These are phyloP conservation scores for Brachypodium distachyon DNA, from an alignment of 202 grass and related monocot genomes.

Conservation along the genomic window DNA sequence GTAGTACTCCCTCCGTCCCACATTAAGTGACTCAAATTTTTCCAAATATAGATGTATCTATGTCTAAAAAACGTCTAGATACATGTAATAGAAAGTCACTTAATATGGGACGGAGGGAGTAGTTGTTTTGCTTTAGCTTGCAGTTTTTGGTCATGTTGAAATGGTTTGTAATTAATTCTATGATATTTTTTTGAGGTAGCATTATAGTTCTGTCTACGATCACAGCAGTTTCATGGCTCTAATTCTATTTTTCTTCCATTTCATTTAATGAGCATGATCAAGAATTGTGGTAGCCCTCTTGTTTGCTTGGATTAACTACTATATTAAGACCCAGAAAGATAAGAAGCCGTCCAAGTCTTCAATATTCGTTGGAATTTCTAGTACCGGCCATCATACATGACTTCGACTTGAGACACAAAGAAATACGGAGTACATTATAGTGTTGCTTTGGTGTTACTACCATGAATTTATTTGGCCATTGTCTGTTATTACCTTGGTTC, in stretches of 20 bases:
- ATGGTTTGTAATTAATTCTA: not conserved
- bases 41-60: too few species aligned
- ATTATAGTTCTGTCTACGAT: not conserved
- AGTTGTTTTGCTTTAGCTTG: not conserved
- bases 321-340: not conserved
- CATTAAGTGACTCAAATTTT: too few species aligned
- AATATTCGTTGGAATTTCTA: not conserved
- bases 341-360: not conserved
- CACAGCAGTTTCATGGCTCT: not conserved
- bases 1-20: too few species aligned
- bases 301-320: not conserved
- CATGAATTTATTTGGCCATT: not conserved
- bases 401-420: not conserved
- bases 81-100: too few species aligned
- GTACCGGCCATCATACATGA: not conserved
- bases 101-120: too few species aligned
- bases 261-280: not conserved
- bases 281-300: not conserved
- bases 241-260: not conserved
- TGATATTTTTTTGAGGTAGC: not conserved
- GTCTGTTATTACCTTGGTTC: not conserved
- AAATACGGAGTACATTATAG: not conserved
- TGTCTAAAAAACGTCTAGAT: too few species aligned
- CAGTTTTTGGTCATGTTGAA: not conserved
- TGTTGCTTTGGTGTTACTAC: not conserved